Evolutionary conservation across 345 rosid species (phyloP).

Genomic region (Psidium friedrichsthalianum): DNA sequence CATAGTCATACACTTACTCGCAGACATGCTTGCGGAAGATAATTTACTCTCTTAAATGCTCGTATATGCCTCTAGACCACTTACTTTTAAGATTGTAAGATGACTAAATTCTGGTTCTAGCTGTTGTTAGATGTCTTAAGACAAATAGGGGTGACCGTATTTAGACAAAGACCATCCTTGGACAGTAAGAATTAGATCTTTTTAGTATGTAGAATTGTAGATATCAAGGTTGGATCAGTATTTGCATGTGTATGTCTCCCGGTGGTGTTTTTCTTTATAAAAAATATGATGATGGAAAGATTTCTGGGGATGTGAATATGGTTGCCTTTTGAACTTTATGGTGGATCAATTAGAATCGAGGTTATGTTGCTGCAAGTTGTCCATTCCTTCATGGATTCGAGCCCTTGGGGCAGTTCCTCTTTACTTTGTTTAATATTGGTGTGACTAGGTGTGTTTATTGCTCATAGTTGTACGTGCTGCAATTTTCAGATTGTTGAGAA

Average conservation of each 20-base stretch:
- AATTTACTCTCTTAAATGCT: not conserved
- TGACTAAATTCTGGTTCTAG: not conserved
- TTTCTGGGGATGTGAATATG: not conserved
- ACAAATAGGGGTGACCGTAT: not conserved
- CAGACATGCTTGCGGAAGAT: not conserved
- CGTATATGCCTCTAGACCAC: not conserved
- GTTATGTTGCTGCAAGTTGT: not conserved
- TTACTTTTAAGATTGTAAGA: not conserved
- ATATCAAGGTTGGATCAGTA: not conserved
- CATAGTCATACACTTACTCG: not conserved
- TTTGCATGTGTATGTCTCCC: not conserved
- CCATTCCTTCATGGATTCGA: not conserved
- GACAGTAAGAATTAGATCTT: no score
- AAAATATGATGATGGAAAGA: not conserved
- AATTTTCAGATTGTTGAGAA: conserved; percentile 22
- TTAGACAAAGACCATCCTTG: not conserved
- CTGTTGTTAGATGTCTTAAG: not conserved
- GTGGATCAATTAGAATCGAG: not conserved
- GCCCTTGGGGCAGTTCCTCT: not conserved
- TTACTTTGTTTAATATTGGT: not conserved
- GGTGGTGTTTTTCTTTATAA: not conserved
- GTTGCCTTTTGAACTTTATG: not conserved
- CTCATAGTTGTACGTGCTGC: not conserved
- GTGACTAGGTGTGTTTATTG: not conserved
- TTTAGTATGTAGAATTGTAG: not conserved